Base-by-base conservation (phyloP, 2,329 filamentous ascomycete species). In the Torrubiella hemipterigena region DNA sequence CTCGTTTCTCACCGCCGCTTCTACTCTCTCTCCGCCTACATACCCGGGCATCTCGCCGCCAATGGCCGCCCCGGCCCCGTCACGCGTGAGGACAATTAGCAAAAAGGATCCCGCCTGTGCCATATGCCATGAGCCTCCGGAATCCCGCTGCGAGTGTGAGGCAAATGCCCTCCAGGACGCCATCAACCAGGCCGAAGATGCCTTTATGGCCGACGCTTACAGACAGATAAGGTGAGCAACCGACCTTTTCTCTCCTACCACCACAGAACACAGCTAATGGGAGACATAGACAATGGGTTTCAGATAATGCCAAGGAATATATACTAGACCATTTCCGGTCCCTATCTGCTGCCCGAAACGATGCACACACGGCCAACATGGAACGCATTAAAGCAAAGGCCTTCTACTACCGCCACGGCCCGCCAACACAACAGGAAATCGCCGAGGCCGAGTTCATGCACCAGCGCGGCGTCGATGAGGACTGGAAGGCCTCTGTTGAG, bases 401-500 rank as follows among this genome's bases (percentile, higher is more conserved):
- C 34, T 69, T 63, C 39, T 63, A 72, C 44, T 69, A 72, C 51
- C 77, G 73, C 46, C 58, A 68, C 38, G 54, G 63, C 3, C 63
- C 62, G 16, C 73, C 73, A 17, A 69, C 77, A 38, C 73, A 71
- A 17, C 64, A 56, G 40, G 69, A 84, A 47, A 68, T 85, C 31
- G 60, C 67, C 23, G 66, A 70, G 34, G 80, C 78, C 16, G 70
- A 84, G 46, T 64, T 65, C 12, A 65, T 68, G 29, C 63, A 84
- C 38, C 83, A 84, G 55, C 68, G 73, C 30, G 80, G 79, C 38
- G 80, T 86, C 45, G 80, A 86, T 45, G 76, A 81, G 38, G 81
- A 86, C 56, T 89, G 81, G 81, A 71, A 77, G 45, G 65, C 71
- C 18, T 79, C 76, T 29, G 81, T 86, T 23, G 71, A 83, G 44